A percentile compares a stretch with the other conserved stretches of the same genome.
Evolutionary conservation across 2,329 filamentous ascomycete species (phyloP).

Genomic region (Celoporthe dispersa): DNA sequence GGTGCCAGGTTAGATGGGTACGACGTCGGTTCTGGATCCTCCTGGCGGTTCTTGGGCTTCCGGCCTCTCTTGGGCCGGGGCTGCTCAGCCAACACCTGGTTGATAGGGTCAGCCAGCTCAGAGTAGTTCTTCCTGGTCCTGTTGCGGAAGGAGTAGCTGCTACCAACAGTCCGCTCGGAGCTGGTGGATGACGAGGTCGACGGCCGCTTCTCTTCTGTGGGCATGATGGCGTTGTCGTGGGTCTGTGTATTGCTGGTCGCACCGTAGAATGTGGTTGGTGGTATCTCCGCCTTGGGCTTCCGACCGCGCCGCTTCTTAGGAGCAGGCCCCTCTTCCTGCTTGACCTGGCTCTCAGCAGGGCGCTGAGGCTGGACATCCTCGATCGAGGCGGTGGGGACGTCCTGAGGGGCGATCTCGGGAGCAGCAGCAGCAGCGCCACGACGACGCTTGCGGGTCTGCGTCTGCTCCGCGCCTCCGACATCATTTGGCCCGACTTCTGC

Average conservation of each 20-base stretch:
- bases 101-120: slow-evolving; percentile 51
- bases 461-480: slow-evolving; percentile 10
- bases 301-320: slow-evolving; percentile 32
- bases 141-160: slow-evolving; percentile 57
- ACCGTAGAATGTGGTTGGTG: slow-evolving; percentile 36
- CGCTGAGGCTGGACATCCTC: slow-evolving; percentile 14
- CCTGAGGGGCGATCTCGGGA: slow-evolving; percentile 8
- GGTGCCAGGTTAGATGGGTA: slow-evolving; percentile 21
- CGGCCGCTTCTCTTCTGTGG: slow-evolving; percentile 54
- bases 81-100: slow-evolving; percentile 42
- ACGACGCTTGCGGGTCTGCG: slow-evolving; percentile 25
- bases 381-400: slow-evolving; percentile 22
- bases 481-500: slow-evolving; percentile 3
- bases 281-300: slow-evolving; percentile 32
- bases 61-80: slow-evolving; percentile 40
- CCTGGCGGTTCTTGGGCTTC: slow-evolving; percentile 28
- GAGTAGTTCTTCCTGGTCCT: slow-evolving; percentile 60
- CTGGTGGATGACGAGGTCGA: slow-evolving; percentile 58
- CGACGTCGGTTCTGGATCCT: slow-evolving; percentile 23
- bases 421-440: slow-evolving; percentile 15
- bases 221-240: slow-evolving; percentile 39
- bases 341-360: neutral
- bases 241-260: slow-evolving; percentile 38
- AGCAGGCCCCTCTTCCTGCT: slow-evolving; percentile 28
- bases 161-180: slow-evolving; percentile 53